phyloP scores from a whole-genome alignment of 2,329 filamentous ascomycete species.

The Xylariaceae sp. region DNA sequence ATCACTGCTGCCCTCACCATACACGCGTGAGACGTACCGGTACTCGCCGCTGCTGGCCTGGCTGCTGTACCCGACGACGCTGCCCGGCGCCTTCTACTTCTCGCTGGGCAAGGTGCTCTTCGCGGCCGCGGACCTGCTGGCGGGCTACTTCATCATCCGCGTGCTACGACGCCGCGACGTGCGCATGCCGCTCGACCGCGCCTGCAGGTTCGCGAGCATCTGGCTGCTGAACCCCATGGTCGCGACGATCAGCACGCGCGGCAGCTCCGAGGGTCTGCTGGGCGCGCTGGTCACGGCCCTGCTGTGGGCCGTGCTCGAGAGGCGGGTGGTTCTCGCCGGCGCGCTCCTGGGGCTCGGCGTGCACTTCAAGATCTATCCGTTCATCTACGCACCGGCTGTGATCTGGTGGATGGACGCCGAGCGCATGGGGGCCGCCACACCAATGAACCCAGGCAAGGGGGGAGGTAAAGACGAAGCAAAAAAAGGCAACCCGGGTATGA shows the following conservation, averaged over 20 bases:
- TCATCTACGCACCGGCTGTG: constrained; percentile 87
- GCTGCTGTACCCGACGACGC: constrained; percentile 81
- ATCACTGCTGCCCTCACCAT: constrained; percentile 78
- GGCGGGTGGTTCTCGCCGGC: constrained; percentile 69
- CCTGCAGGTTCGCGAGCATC: constrained; percentile 79
- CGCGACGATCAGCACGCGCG: constrained; percentile 91
- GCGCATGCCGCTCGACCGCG: constrained; percentile 57
- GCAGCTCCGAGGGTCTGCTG: constrained; percentile 89
- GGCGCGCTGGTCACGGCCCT: constrained; percentile 83
- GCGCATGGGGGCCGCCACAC: constrained; percentile 40
- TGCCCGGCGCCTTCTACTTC: constrained; percentile 61
- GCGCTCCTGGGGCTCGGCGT: constrained; percentile 80
- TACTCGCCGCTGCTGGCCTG: constrained; percentile 95
- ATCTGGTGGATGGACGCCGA: constrained; percentile 78
- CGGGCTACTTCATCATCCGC: constrained; percentile 67
- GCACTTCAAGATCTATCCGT: constrained; percentile 99
- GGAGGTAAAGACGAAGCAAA: neutral
- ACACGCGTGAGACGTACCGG: constrained; percentile 90
- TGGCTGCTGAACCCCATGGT: constrained; percentile 99
- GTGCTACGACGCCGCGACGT: constrained; percentile 48
- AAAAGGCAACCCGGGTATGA: constrained; percentile 4
- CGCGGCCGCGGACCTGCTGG: constrained; percentile 79
- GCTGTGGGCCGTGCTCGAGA: constrained; percentile 78
- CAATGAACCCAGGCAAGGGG: neutral
- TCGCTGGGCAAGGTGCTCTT: constrained; percentile 89